phyloP scores from a whole-genome alignment of 257 asterid species.

The Lycium ferocissimum region DNA sequence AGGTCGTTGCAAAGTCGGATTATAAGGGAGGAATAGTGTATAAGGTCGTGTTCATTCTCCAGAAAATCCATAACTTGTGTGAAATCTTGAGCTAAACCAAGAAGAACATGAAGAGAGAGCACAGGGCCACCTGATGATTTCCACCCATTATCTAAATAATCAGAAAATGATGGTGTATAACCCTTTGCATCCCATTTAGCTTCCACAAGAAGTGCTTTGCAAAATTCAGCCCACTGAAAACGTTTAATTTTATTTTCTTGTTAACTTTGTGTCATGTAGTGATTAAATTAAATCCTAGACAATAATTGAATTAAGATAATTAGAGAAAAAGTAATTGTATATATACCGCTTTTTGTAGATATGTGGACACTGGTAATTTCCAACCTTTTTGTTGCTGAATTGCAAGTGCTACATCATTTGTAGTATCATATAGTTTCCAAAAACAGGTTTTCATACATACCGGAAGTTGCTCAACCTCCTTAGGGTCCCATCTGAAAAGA shows the following conservation, averaged over 20 bases:
- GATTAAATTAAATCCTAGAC: background rate
- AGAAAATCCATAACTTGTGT: conserved; percentile 35
- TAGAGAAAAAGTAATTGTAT: background rate
- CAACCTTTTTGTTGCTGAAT: conserved; percentile 53
- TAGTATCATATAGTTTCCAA: conserved; percentile 46
- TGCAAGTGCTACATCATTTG: conserved; percentile 49
- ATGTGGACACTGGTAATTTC: conserved; percentile 45
- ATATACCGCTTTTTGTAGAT: conserved; percentile 53
- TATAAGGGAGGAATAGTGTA: conserved; percentile 49
- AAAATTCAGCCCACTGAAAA: conserved; percentile 64
- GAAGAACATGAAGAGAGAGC: conserved; percentile 49
- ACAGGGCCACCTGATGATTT: conserved; percentile 61
- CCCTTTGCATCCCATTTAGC: conserved; percentile 61
- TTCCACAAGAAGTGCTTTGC: conserved; percentile 60
- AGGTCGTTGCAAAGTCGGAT: conserved; percentile 66
- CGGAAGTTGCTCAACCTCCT: conserved; percentile 52
- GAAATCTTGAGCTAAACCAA: conserved; percentile 44
- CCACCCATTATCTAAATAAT: conserved; percentile 62
- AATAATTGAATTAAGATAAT: background rate
- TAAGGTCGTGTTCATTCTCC: conserved; percentile 38
- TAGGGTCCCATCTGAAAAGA: conserved; percentile 58
- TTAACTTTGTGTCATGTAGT: background rate
- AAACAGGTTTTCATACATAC: conserved; percentile 55
- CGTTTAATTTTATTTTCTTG: background rate
- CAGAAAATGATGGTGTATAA: conserved; percentile 53